Percentiles rank a stretch among this genome's conserved stretches.
Conservation (phyloP, 495 filamentous ascomycete genomes). For the Penicillium cinerascens region DNA sequence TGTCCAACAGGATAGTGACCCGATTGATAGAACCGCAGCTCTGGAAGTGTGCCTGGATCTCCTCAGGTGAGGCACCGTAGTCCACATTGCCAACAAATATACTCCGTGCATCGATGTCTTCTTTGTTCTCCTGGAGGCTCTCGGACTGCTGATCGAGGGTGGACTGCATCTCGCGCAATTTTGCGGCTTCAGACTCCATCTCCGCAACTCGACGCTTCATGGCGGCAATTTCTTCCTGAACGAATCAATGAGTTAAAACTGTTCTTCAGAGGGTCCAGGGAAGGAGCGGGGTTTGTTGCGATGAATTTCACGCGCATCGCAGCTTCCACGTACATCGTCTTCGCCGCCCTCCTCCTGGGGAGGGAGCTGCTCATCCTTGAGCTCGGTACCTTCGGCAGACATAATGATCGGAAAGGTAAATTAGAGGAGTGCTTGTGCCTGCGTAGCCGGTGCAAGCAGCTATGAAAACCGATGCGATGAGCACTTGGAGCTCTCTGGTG, state of each 20-base stretch:
- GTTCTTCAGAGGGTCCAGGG: background rate
- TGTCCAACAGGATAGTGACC: conserved; percentile 95
- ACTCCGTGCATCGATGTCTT: conserved; percentile 91
- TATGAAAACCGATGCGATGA: conserved; percentile 10
- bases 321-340: conserved; percentile 39
- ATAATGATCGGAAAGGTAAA: conserved; percentile 19
- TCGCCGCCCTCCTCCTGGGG: conserved; percentile 40
- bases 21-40: conserved; percentile 97
- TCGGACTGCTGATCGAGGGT: conserved; percentile 79
- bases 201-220: conserved; percentile 98
- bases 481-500: conserved; percentile 13
- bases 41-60: conserved; percentile 98
- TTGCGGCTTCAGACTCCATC: conserved; percentile 97
- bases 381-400: conserved; percentile 38
- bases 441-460: conserved; percentile 4
- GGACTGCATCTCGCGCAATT: conserved; percentile 95
- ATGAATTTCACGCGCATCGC: background rate
- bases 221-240: conserved; percentile 87
- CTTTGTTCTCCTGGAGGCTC: conserved; percentile 84
- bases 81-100: conserved; percentile 99
- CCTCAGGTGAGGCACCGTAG: conserved; percentile 95
- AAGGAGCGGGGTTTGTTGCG: background rate
- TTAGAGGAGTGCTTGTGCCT: background rate
- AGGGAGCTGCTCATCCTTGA: conserved; percentile 40
- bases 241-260: conserved; percentile 2